Conservation (phyloP, 305 asterid genomes). For the Plantago coronopus region DNA sequence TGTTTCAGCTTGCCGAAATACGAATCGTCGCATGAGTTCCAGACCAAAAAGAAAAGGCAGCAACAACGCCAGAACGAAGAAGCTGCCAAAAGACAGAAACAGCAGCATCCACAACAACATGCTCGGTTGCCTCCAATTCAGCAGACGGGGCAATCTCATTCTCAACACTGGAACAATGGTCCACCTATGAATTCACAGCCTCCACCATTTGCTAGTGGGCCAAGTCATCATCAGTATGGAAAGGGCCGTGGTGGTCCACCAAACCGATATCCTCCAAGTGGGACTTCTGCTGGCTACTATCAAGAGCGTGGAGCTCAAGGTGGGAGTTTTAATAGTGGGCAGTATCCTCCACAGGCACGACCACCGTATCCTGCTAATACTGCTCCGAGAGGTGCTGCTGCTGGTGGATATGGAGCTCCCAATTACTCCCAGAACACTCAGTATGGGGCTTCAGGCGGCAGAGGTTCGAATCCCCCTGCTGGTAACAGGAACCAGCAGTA, state of each 20-base stretch:
- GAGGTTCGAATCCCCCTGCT: slow-evolving; percentile 51
- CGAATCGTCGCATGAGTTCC: slow-evolving; percentile 95
- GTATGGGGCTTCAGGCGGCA: slow-evolving; percentile 65
- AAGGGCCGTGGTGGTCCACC: slow-evolving; percentile 80
- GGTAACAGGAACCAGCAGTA: slow-evolving; percentile 81
- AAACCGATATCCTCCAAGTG: slow-evolving; percentile 61
- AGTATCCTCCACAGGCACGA: slow-evolving; percentile 68
- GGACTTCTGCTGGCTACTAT: slow-evolving; percentile 59
- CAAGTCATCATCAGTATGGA: slow-evolving; percentile 69
- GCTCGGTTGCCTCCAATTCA: slow-evolving; percentile 89
- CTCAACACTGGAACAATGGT: slow-evolving; percentile 62
- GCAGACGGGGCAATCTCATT: slow-evolving; percentile 67
- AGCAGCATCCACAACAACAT: slow-evolving; percentile 79
- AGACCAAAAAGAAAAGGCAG: slow-evolving; percentile 91
- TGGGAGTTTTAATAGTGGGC: slow-evolving; percentile 48
- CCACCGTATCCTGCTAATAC: slow-evolving; percentile 56
- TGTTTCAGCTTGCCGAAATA: slow-evolving; percentile 72
- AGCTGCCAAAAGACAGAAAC: slow-evolving; percentile 76
- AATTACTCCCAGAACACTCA: slow-evolving; percentile 67
- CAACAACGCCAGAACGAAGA: slow-evolving; percentile 89
- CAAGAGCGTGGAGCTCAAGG: slow-evolving; percentile 77
- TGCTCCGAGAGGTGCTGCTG: slow-evolving; percentile 54
- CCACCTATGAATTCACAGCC: slow-evolving; percentile 56
- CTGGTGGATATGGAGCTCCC: slow-evolving; percentile 72
- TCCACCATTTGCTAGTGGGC: slow-evolving; percentile 41